These are phyloP conservation scores for Lathyrus tuberosus DNA, from an alignment of 306 rosid species.

Conservation along the genomic window DNA sequence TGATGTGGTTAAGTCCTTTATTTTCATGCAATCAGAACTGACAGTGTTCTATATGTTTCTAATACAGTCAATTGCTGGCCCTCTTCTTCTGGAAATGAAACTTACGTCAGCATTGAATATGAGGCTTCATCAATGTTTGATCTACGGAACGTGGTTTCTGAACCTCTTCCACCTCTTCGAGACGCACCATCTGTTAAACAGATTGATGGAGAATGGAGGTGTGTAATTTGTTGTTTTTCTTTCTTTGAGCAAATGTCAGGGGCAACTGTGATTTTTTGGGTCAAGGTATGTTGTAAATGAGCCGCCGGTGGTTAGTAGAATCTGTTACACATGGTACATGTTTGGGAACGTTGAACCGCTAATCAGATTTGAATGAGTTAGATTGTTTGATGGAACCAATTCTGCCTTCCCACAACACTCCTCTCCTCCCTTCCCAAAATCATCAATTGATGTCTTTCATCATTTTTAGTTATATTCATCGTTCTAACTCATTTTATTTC, in stretches of 20 bases:
- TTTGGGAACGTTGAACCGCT: conserved; percentile 8
- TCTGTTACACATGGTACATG: too few species aligned
- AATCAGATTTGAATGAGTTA: conserved; percentile 7
- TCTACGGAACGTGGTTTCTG: too few species aligned
- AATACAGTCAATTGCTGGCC: conserved; percentile 99
- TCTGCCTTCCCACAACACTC: not conserved
- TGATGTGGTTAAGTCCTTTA: conserved; percentile 13
- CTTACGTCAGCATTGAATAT: conserved; percentile 92
- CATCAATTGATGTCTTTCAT: not conserved
- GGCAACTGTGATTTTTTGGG: too few species aligned
- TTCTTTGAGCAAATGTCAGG: too few species aligned
- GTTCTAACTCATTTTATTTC: conserved; percentile 20
- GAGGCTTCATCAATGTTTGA: too few species aligned
- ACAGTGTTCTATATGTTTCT: conserved; percentile 23
- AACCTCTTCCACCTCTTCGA: too few species aligned
- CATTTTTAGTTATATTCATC: not conserved
- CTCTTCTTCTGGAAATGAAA: conserved; percentile 92
- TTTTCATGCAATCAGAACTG: conserved; percentile 32
- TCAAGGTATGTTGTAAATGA: too few species aligned
- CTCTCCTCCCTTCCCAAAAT: not conserved
- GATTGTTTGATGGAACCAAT: not conserved
- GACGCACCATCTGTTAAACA: too few species aligned
- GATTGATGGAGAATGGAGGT: too few species aligned
- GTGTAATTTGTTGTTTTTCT: too few species aligned
- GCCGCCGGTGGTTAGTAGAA: too few species aligned